Evolutionary conservation across 2,329 filamentous ascomycete genomes (phyloP).

Genomic region (Colletotrichum tamarilloi): DNA sequence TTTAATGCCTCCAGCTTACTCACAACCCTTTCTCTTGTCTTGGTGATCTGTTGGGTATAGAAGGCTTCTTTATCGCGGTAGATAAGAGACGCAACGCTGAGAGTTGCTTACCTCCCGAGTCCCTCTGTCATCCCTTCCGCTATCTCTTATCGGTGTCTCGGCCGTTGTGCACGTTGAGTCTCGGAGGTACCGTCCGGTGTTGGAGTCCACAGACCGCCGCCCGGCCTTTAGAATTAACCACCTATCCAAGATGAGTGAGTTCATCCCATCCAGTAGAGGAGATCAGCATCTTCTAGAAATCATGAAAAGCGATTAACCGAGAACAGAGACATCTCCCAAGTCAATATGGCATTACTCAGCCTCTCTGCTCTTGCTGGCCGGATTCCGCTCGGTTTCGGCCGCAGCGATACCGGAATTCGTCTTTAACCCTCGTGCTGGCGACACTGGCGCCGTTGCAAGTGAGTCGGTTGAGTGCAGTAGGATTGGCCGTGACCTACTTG

Average conservation of each 20-base stretch:
- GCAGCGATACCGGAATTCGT: constrained; percentile 36
- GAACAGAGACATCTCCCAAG: neutral
- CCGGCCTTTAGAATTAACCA: neutral
- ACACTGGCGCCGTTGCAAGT: constrained; percentile 74
- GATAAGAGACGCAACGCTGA: neutral
- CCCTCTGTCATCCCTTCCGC: neutral
- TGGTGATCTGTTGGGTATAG: neutral
- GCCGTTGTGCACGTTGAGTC: constrained; percentile 16
- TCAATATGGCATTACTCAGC: constrained; percentile 13
- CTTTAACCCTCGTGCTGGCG: constrained; percentile 38
- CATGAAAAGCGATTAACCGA: neutral
- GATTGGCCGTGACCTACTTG: constrained; percentile 73
- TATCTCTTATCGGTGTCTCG: constrained; percentile 19
- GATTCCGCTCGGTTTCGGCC: constrained; percentile 7
- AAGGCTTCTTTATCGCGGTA: neutral
- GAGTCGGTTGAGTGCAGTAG: constrained; percentile 76
- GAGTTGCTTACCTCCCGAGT: neutral
- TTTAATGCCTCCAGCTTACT: constrained; percentile 9
- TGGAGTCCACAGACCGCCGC: constrained; percentile 3
- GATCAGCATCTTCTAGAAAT: neutral
- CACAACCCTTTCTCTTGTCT: neutral
- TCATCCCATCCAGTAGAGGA: constrained; percentile 25
- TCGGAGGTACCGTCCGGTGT: constrained; percentile 29
- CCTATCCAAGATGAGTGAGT: constrained; percentile 31
- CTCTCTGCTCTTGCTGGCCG: constrained; percentile 11